A percentile compares a stretch with the other conserved stretches of the same genome.
Conservation (phyloP, 2,329 filamentous ascomycete genomes). For the Nakataea oryzae region DNA sequence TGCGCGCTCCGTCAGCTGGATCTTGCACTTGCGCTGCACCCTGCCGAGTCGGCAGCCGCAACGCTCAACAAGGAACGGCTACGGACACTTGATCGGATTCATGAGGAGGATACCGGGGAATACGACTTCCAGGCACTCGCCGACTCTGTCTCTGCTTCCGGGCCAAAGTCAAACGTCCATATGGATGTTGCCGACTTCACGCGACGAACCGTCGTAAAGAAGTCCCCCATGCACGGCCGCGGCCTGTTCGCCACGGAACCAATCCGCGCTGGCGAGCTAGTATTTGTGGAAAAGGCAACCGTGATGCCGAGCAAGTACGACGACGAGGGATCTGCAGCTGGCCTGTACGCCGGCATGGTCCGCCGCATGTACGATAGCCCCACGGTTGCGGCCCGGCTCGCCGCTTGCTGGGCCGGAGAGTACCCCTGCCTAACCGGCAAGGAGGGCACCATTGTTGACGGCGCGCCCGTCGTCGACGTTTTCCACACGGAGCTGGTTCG, state of each 20-base stretch:
- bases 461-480: slow-evolving; percentile 23
- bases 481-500: slow-evolving; percentile 28
- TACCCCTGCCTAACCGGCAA: slow-evolving; percentile 16
- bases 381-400: slow-evolving; percentile 10
- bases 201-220: slow-evolving; percentile 18
- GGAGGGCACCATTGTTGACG: slow-evolving; percentile 22
- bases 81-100: slow-evolving; percentile 13
- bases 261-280: slow-evolving; percentile 25
- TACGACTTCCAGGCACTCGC: slow-evolving; percentile 19
- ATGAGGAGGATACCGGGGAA: slow-evolving; percentile 15
- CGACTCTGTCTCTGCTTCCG: slow-evolving; percentile 6
- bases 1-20: slow-evolving; percentile 11
- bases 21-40: slow-evolving; percentile 13
- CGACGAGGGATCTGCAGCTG: slow-evolving; percentile 25
- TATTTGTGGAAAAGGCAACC: slow-evolving; percentile 30
- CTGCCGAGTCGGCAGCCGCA: not conserved
- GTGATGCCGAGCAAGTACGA: slow-evolving; percentile 30
- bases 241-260: slow-evolving; percentile 29
- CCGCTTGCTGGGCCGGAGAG: slow-evolving; percentile 20
- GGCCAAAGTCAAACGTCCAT: slow-evolving; percentile 9
- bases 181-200: slow-evolving; percentile 24
- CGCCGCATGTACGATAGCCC: slow-evolving; percentile 28
- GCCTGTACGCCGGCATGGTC: slow-evolving; percentile 29
- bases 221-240: slow-evolving; percentile 23
- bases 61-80: slow-evolving; percentile 13